Conservation (phyloP, 2,329 filamentous ascomycete species). For the Fusarium hostae region DNA sequence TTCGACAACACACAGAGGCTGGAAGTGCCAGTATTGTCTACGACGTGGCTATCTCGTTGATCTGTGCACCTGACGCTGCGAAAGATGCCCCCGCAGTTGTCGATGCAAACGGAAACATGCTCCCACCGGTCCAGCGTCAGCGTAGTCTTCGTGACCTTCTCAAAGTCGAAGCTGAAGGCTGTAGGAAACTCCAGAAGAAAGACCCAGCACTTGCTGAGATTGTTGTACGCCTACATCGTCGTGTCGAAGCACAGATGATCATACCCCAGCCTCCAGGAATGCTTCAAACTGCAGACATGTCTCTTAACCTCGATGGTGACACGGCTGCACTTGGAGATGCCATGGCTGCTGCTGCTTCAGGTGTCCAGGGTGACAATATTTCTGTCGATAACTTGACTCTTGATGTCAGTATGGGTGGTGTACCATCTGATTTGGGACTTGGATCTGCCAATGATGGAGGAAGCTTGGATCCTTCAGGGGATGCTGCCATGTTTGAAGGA, state of each 20-base stretch:
- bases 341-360: slow-evolving; percentile 57
- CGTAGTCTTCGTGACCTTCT: slow-evolving; percentile 71
- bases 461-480: slow-evolving; percentile 48
- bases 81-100: slow-evolving; percentile 54
- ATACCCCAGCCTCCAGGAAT: slow-evolving; percentile 54
- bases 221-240: slow-evolving; percentile 69
- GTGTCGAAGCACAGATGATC: slow-evolving; percentile 73
- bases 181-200: slow-evolving; percentile 64
- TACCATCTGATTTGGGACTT: slow-evolving; percentile 53
- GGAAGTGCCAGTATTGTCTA: slow-evolving; percentile 71
- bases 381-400: slow-evolving; percentile 56
- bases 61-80: slow-evolving; percentile 73
- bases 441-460: slow-evolving; percentile 50
- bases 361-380: slow-evolving; percentile 54
- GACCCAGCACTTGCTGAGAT: slow-evolving; percentile 69
- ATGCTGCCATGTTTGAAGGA: slow-evolving; percentile 53
- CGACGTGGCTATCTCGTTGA: slow-evolving; percentile 74
- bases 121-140: slow-evolving; percentile 55
- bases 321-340: slow-evolving; percentile 54
- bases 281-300: slow-evolving; percentile 56
- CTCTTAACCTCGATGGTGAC: slow-evolving; percentile 54
- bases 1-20: slow-evolving; percentile 69
- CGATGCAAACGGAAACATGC: slow-evolving; percentile 52
- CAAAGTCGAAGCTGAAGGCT: slow-evolving; percentile 67
- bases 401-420: slow-evolving; percentile 58